Evolutionary conservation across 2,329 filamentous ascomycete genomes (phyloP).

Genomic region (Colletotrichum cordylinicola): DNA sequence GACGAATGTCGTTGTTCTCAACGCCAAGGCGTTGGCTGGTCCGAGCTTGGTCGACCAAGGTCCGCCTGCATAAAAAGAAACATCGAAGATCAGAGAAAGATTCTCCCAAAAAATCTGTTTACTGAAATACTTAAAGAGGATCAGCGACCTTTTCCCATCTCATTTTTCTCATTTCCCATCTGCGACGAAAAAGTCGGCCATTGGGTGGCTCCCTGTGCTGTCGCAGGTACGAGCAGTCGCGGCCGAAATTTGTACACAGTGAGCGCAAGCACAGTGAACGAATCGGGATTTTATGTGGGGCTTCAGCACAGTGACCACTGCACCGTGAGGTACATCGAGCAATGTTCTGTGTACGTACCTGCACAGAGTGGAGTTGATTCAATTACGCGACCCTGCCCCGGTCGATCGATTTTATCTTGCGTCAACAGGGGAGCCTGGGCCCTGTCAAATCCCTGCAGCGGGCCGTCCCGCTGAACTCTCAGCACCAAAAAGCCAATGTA

Average conservation of each 20-base stretch:
- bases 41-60: not conserved
- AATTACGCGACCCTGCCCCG: not conserved
- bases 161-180: not conserved
- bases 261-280: not conserved
- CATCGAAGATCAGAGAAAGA: fast-evolving
- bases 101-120: fast-evolving
- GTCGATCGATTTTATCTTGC: not conserved
- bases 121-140: fast-evolving
- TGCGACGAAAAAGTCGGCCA: not conserved
- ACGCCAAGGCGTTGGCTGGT: not conserved
- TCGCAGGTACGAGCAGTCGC: not conserved
- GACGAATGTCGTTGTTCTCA: not conserved
- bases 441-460: not conserved
- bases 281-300: not conserved
- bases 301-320: not conserved
- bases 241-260: not conserved
- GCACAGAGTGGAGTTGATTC: not conserved
- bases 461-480: not conserved
- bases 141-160: not conserved
- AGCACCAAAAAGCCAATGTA: not conserved
- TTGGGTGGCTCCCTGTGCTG: not conserved
- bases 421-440: not conserved
- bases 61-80: not conserved
- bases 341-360: not conserved
- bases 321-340: not conserved